A percentile compares a stretch with the other conserved stretches of the same genome.
These are phyloP conservation scores for Xanthoconium separans DNA, from an alignment of 1,284 basidiomycete species.

Conservation along the genomic window DNA sequence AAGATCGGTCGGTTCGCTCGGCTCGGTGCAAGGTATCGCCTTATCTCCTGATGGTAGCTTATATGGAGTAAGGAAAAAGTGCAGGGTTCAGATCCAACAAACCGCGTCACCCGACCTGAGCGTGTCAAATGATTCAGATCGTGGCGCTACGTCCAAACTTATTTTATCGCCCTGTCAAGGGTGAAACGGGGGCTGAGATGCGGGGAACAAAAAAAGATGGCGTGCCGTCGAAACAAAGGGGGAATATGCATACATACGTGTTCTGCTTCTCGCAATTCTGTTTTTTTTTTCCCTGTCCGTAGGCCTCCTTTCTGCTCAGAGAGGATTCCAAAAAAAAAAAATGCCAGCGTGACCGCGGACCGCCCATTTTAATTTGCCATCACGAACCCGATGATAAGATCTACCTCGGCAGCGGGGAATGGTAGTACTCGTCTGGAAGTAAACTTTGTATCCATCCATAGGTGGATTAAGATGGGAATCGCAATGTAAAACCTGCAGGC, in stretches of 20 bases:
- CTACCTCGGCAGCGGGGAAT: slow-evolving; percentile 27
- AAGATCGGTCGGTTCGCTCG: slow-evolving; percentile 3
- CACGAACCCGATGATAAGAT: slow-evolving; percentile 23
- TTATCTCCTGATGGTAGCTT: slow-evolving; percentile 7
- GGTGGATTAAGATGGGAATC: slow-evolving; percentile 15
- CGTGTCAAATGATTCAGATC: slow-evolving; percentile 1
- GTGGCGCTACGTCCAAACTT: background rate
- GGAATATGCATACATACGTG: background rate
- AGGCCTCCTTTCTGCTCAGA: background rate
- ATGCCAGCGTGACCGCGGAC: slow-evolving; percentile 10
- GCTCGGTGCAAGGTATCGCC: slow-evolving; percentile 3
- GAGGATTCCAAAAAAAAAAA: slow-evolving; percentile 5
- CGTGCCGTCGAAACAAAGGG: background rate
- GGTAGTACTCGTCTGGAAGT: slow-evolving; percentile 17
- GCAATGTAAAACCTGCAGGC: slow-evolving; percentile 11
- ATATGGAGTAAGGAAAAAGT: background rate
- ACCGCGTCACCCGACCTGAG: background rate
- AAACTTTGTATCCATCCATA: slow-evolving; percentile 23
- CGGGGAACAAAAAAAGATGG: background rate
- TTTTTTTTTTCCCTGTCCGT: background rate
- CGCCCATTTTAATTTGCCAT: slow-evolving; percentile 14
- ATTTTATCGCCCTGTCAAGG: background rate
- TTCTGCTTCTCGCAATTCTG: background rate
- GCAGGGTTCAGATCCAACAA: background rate
- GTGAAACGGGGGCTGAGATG: background rate